Evolutionary conservation across 1,284 basidiomycete species (phyloP).

Genomic region (Rhodotorula sp.): DNA sequence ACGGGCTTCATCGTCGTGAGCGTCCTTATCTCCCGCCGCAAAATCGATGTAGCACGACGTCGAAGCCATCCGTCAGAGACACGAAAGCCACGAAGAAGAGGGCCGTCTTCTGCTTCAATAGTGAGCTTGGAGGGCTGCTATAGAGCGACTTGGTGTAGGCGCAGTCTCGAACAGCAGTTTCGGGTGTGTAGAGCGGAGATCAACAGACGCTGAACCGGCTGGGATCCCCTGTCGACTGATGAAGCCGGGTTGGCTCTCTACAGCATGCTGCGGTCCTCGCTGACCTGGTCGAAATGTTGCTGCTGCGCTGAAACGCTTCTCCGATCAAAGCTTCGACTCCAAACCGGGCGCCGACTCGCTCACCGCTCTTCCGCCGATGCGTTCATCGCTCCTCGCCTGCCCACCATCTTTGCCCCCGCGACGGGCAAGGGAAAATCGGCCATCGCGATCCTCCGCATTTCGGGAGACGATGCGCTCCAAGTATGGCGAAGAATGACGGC

Average conservation of each 20-base stretch:
- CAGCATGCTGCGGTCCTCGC: not conserved
- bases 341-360: not conserved
- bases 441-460: slow-evolving; percentile 74
- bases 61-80: not conserved
- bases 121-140: too few species aligned
- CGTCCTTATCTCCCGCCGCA: slow-evolving; percentile 18
- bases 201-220: too few species aligned
- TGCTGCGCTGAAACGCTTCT: not conserved
- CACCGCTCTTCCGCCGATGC: not conserved
- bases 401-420: slow-evolving; percentile 80
- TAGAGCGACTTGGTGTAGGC: too few species aligned
- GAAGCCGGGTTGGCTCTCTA: not conserved
- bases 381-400: not conserved
- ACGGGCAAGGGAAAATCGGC: slow-evolving; percentile 79
- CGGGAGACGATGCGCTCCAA: slow-evolving; percentile 64
- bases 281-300: not conserved
- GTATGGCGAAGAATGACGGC: slow-evolving; percentile 63
- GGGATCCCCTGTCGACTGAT: too few species aligned
- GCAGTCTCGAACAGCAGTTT: too few species aligned
- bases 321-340: too few species aligned
- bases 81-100: too few species aligned
- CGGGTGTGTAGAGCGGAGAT: too few species aligned
- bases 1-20: not conserved
- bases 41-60: slow-evolving; percentile 31
- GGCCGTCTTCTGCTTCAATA: too few species aligned